Conservation (phyloP, 805 yeast genomes). For the Priceomyces castillae region DNA sequence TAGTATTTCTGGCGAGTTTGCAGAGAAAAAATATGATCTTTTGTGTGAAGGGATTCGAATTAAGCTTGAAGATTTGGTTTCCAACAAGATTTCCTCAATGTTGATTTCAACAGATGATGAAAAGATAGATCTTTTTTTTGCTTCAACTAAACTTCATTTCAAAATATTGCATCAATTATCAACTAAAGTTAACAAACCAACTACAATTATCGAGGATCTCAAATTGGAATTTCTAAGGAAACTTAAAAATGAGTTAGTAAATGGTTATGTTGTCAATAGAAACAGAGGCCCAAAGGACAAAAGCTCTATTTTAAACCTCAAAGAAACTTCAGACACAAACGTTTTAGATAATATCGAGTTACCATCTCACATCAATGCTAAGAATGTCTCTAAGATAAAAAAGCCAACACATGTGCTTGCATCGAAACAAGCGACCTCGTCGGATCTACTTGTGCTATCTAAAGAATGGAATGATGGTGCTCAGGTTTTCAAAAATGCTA, state of each 20-base stretch:
- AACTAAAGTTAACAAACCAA: slow-evolving; percentile 1
- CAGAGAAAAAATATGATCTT: slow-evolving; percentile 10
- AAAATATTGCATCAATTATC: slow-evolving; percentile 17
- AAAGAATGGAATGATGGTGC: slow-evolving; percentile 9
- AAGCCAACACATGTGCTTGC: slow-evolving; percentile 1
- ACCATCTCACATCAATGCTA: slow-evolving; percentile 37
- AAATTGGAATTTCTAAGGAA: slow-evolving; percentile 9
- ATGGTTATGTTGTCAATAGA: slow-evolving; percentile 9
- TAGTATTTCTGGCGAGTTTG: slow-evolving; percentile 2
- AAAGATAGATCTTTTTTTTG: slow-evolving; percentile 22
- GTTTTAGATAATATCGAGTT: slow-evolving; percentile 33
- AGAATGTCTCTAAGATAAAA: slow-evolving; percentile 18
- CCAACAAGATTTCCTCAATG: slow-evolving; percentile 22
- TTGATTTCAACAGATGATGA: slow-evolving; percentile 33
- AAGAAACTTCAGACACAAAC: slow-evolving; percentile 4
- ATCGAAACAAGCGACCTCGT: slow-evolving; percentile 10
- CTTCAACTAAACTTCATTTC: slow-evolving; percentile 32
- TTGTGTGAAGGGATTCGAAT: slow-evolving; percentile 12
- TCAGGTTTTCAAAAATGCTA: slow-evolving; percentile 1
- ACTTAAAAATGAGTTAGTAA: slow-evolving; percentile 17
- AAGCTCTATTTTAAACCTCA: slow-evolving; percentile 8
- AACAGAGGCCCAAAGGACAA: slow-evolving; percentile 11
- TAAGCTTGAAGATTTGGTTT: slow-evolving; percentile 28
- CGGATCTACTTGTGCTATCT: slow-evolving; percentile 15
- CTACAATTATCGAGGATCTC: slow-evolving; percentile 4